phyloP scores from a whole-genome alignment of 257 asterid genomes.

The Mentha longifolia region DNA sequence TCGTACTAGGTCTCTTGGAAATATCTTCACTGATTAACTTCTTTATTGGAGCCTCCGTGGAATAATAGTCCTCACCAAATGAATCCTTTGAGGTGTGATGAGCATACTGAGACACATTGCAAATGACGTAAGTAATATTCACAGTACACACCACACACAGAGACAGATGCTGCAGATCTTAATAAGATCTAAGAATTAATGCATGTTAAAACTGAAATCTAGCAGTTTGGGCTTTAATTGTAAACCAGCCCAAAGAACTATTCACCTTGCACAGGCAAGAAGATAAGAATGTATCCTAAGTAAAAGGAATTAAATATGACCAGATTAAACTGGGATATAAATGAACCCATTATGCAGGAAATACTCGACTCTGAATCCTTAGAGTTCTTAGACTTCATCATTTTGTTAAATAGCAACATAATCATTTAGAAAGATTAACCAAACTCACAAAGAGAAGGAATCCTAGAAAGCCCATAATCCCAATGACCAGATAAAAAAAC shows the following conservation, averaged over 20 bases:
- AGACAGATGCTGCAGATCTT: background rate
- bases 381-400: background rate
- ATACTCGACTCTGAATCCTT: background rate
- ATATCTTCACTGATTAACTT: conserved; percentile 74
- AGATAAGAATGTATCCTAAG: background rate
- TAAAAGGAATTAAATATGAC: background rate
- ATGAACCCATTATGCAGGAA: background rate
- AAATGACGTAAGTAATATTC: conserved; percentile 22
- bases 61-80: conserved; percentile 47
- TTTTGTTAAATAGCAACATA: background rate
- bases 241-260: conserved; percentile 12
- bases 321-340: background rate
- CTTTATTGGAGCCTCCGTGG: conserved; percentile 73
- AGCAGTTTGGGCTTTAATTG: conserved; percentile 10
- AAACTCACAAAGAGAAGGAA: conserved; percentile 12
- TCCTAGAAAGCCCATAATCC: conserved; percentile 3
- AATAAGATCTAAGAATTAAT: background rate
- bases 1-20: conserved; percentile 51
- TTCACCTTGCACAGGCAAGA: background rate
- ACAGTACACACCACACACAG: conserved; percentile 3
- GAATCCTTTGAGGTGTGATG: conserved; percentile 51
- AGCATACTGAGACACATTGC: conserved; percentile 57
- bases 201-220: background rate
- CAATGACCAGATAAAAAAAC: background rate
- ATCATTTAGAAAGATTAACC: background rate